These are phyloP conservation scores for Globomyces pollinis-pini DNA, from an alignment of 192 early-diverging fungal species.

Conservation along the genomic window DNA sequence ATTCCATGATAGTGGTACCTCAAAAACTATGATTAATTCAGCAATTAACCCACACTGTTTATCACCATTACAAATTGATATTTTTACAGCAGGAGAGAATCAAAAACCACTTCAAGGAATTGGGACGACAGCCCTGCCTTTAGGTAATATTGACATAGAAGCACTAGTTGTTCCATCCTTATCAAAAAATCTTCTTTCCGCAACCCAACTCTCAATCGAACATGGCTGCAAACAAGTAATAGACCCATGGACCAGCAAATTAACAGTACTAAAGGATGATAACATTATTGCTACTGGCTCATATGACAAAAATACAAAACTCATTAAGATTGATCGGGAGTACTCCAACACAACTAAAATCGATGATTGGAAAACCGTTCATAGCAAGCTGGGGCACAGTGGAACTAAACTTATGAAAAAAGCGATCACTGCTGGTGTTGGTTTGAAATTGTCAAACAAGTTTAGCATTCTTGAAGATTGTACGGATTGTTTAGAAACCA, in stretches of 20 bases:
- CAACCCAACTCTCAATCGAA: neutral
- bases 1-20: no score
- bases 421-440: neutral
- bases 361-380: neutral
- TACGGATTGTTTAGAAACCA: neutral
- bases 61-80: no score
- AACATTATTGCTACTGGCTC: neutral
- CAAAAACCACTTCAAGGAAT: no score
- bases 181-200: neutral
- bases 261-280: neutral
- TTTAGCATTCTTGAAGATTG: neutral
- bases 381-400: neutral
- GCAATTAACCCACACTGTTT: no score
- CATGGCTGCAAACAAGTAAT: neutral
- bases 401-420: neutral
- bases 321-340: neutral
- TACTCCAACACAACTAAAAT: neutral
- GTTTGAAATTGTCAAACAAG: neutral
- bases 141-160: no score
- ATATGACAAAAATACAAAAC: neutral
- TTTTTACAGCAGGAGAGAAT: no score
- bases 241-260: neutral
- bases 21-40: no score
- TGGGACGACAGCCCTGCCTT: no score
- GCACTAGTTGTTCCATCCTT: neutral